Base-by-base conservation (phyloP, 352 stramenopile genomes). In the Phytophthora melonis region DNA sequence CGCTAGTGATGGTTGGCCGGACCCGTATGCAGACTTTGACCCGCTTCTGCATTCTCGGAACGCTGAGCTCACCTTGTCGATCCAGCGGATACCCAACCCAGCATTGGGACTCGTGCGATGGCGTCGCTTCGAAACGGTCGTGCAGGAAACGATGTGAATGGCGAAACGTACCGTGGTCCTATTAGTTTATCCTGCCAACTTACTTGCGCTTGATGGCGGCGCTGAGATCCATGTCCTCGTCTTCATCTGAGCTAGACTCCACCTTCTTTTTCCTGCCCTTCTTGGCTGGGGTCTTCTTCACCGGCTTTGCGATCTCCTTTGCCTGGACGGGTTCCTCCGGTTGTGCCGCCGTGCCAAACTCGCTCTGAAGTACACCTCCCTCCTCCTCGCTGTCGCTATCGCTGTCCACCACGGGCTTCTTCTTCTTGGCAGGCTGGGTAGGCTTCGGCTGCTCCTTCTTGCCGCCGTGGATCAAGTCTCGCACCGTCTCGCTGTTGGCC, bases 321-420 rank as follows among this genome's bases (percentile, higher is more conserved):
- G 64, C 23, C 32, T 65, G 67, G 52, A 69, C 70, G n/a, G 63
- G 47, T 47, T 66, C 41, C 32, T 55, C 25, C 39, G 41, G 47
- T 54, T 64, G 70, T 63, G 57, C 52, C 47, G 56, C 25, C 18
- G 41, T 72, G 10, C 54, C 65, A 65, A 93, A 95, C 74, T 95
- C 89, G 59, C 87, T 95, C 70, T 93, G 82, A 58, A 95, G 77
- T 34, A 93, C 75, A 21, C 90, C 83, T 49, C 75, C 79, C 63
- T 93, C 82, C 63, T 93, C 87, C 72, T 95, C 89, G 41, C 87
- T 92, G 63, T 93, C 86, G 58, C 80, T 89, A 50, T 89, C 83
- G 66, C 63, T 82, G 39, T 77, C 79, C 41, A 64, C 64, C 14
- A 69, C 21, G 13, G 57, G 58, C 30, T 82, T 78, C 59, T 82